These are phyloP conservation scores for Exophiala lecanii-corni DNA, from an alignment of 2,329 filamentous ascomycete genomes.

Conservation along the genomic window DNA sequence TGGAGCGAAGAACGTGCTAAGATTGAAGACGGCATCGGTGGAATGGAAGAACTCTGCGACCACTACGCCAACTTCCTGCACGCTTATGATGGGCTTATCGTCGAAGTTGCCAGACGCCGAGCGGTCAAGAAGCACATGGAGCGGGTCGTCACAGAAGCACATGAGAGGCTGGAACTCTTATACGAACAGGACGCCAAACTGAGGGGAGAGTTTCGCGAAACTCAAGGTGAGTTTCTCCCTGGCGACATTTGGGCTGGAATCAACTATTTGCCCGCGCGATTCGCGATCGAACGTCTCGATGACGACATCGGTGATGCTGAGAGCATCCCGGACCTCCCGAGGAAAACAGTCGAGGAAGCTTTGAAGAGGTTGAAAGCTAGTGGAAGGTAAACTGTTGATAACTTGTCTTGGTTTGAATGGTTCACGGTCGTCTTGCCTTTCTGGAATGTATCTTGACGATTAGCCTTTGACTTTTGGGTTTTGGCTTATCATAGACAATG, in stretches of 20 bases:
- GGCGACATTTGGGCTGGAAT: slow-evolving; percentile 82
- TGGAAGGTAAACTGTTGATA: neutral
- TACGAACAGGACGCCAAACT: slow-evolving; percentile 67
- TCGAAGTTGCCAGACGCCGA: slow-evolving; percentile 75
- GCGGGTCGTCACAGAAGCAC: slow-evolving; percentile 70
- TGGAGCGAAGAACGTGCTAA: slow-evolving; percentile 72
- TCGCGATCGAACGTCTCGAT: slow-evolving; percentile 47
- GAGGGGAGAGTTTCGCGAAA: slow-evolving; percentile 71
- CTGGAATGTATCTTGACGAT: no score
- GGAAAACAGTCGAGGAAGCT: slow-evolving; percentile 40
- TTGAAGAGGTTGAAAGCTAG: slow-evolving; percentile 35
- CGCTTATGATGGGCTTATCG: slow-evolving; percentile 77
- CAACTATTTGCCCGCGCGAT: slow-evolving; percentile 38
- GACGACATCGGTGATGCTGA: slow-evolving; percentile 24
- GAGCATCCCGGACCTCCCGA: slow-evolving; percentile 40
- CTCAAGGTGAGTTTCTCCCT: slow-evolving; percentile 82
- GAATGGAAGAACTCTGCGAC: slow-evolving; percentile 70
- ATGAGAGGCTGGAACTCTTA: slow-evolving; percentile 69
- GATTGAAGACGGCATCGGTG: slow-evolving; percentile 64
- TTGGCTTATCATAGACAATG: no score
- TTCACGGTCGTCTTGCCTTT: neutral
- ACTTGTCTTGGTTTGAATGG: slow-evolving; percentile 25
- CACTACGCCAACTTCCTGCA: slow-evolving; percentile 84
- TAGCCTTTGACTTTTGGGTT: no score
- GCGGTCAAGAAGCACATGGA: slow-evolving; percentile 69